These are phyloP conservation scores for Diplocarpon mali DNA, from an alignment of 2,329 filamentous ascomycete genomes.

Conservation along the genomic window DNA sequence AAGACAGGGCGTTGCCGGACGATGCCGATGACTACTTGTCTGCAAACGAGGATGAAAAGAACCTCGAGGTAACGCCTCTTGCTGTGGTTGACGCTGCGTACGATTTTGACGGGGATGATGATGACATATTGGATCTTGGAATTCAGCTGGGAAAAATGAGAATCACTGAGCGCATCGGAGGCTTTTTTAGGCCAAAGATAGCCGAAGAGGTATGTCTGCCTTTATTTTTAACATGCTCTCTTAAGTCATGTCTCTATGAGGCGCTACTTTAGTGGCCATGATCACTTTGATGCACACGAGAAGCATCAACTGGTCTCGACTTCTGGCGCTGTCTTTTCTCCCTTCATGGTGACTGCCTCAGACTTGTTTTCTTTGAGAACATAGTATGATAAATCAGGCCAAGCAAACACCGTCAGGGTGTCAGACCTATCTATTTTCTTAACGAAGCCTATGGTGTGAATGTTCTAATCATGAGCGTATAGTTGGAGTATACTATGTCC, in stretches of 20 bases:
- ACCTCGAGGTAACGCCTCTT: conserved; percentile 52
- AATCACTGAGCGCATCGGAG: conserved; percentile 64
- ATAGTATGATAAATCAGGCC: too few species aligned
- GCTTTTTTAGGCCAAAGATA: conserved; percentile 58
- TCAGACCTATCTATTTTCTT: too few species aligned
- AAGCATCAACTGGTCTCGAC: too few species aligned
- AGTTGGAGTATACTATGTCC: conserved; percentile 16
- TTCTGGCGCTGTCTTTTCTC: too few species aligned
- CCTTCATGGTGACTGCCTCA: too few species aligned
- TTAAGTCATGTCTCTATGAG: too few species aligned
- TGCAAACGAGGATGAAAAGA: conserved; percentile 45
- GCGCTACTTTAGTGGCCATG: too few species aligned
- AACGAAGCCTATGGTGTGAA: neutral
- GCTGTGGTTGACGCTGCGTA: conserved; percentile 57
- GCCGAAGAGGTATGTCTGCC: conserved; percentile 35
- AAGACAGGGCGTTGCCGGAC: conserved; percentile 28
- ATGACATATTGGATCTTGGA: conserved; percentile 62
- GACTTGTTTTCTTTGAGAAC: too few species aligned
- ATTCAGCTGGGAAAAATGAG: conserved; percentile 61
- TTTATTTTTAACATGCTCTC: neutral
- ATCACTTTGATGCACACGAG: neutral
- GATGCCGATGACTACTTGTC: conserved; percentile 36
- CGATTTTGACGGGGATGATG: conserved; percentile 50
- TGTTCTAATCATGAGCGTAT: conserved; percentile 1
- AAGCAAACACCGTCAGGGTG: too few species aligned